These are phyloP conservation scores for Penicillium egyptiacum DNA, from an alignment of 495 filamentous ascomycete genomes.

Conservation along the genomic window DNA sequence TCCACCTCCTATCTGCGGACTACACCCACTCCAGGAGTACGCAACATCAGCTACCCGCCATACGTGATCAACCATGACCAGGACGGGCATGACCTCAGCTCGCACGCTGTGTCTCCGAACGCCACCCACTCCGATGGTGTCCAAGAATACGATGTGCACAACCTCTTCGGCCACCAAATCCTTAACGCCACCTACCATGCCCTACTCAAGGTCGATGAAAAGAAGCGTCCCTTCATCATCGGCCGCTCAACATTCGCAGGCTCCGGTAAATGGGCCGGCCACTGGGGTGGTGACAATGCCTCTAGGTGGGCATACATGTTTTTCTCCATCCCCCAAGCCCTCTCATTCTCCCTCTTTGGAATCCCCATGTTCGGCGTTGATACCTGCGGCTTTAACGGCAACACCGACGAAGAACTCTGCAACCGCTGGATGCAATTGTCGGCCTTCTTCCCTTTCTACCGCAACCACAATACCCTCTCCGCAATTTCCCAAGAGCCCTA, in stretches of 20 bases:
- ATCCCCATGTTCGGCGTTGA: conserved; percentile 88
- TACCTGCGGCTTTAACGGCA: conserved; percentile 76
- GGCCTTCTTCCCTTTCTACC: conserved; percentile 88
- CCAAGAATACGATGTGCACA: conserved; percentile 80
- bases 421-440: conserved; percentile 83
- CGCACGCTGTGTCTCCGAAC: conserved; percentile 74
- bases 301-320: conserved; percentile 68
- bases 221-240: conserved; percentile 81
- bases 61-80: conserved; percentile 82
- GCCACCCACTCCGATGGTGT: conserved; percentile 73
- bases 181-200: conserved; percentile 79
- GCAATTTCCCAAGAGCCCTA: conserved; percentile 75
- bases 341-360: conserved; percentile 78
- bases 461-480: conserved; percentile 72
- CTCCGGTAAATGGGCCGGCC: conserved; percentile 75
- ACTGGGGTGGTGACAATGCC: conserved; percentile 86
- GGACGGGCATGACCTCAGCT: conserved; percentile 62
- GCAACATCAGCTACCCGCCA: conserved; percentile 77
- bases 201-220: conserved; percentile 59
- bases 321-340: conserved; percentile 78
- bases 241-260: conserved; percentile 81
- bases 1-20: conserved; percentile 57
- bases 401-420: conserved; percentile 73
- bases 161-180: conserved; percentile 71
- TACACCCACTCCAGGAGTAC: conserved; percentile 64